Base-by-base conservation (phyloP, 768 basidiomycete species). In the Boletus eberwhitei region DNA sequence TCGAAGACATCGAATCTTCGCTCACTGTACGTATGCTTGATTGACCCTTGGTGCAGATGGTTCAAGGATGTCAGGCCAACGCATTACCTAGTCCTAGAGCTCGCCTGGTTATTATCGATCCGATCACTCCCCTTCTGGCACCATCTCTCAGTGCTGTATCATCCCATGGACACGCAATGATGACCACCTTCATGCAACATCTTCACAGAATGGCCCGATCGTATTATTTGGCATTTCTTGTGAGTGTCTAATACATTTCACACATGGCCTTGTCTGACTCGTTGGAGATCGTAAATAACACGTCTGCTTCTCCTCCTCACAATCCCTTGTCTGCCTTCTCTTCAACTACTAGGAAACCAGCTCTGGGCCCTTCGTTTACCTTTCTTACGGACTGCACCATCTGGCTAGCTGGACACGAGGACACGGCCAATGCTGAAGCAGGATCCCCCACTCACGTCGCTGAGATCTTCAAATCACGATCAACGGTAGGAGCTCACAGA, bases 301-400 rank as follows among this genome's bases (percentile, higher is more conserved):
- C 84, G 0, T 77, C 81, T 12, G 47, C 64, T 22, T 58, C 69
- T 31, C 52, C 14, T 16, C 66, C 72, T 58, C 54, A 59, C 52
- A 72, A 77, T 51, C 66, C 72, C 9, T 19, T 58, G 40, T 72
- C 75, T 0, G 65, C 58, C 12, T 76, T 75, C 35, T 52, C 71
- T 48, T 69, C 67, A 5, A 72, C 70, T 1, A 71, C 66, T 8
- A 75, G 81, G 53, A 90, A 87, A 62, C 88, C 88, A 5, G 86
- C 87, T 1, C 74, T 92, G 14, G 90, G 89, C 0, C 84, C 88
- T 1, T 85, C 88, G 1, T 92, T 91, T 56, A 74, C 84, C 8
- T 87, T 81, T 67, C 70, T 89, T 66, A 80, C 83, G 2, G 90
- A 91, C 61, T 82, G 80, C 16, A 87, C 86, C 0, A 59, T 92